Percentiles rank a stretch among this genome's conserved stretches.
Conservation (phyloP, 2,329 filamentous ascomycete species). For the Aspergillus viridinutans region DNA sequence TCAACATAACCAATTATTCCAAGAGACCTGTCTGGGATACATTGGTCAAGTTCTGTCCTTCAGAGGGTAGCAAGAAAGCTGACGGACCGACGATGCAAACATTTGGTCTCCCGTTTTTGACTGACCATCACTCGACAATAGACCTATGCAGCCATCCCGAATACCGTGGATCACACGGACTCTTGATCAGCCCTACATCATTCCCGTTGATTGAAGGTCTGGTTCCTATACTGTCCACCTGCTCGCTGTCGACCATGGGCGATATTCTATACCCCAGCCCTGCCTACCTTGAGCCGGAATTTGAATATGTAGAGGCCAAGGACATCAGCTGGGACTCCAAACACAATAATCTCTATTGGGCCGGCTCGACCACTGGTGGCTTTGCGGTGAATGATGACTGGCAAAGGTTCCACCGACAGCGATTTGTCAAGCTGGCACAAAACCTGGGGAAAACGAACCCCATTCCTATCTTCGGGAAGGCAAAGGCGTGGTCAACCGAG, state of each 20-base stretch:
- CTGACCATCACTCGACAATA: neutral
- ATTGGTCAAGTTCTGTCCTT: slow-evolving; percentile 3
- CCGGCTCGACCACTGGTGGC: slow-evolving; percentile 53
- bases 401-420: slow-evolving; percentile 14
- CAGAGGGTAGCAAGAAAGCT: neutral
- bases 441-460: slow-evolving; percentile 5
- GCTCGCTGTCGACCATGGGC: slow-evolving; percentile 18
- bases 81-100: neutral
- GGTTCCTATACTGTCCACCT: slow-evolving; percentile 21
- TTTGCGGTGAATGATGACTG: slow-evolving; percentile 16
- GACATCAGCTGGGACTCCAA: slow-evolving; percentile 51
- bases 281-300: slow-evolving; percentile 42
- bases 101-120: slow-evolving; percentile 7
- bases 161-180: slow-evolving; percentile 7
- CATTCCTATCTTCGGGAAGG: slow-evolving; percentile 5
- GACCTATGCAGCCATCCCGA: slow-evolving; percentile 9
- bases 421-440: slow-evolving; percentile 15
- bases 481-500: neutral
- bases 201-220: slow-evolving; percentile 16
- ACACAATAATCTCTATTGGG: slow-evolving; percentile 53
- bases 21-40: slow-evolving; percentile 3
- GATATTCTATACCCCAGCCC: slow-evolving; percentile 53
- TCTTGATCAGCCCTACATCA: slow-evolving; percentile 7
- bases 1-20: neutral
- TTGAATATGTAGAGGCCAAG: slow-evolving; percentile 37